Base-by-base conservation (phyloP, 441 rosid species). In the Arabidopsis hybrid region DNA sequence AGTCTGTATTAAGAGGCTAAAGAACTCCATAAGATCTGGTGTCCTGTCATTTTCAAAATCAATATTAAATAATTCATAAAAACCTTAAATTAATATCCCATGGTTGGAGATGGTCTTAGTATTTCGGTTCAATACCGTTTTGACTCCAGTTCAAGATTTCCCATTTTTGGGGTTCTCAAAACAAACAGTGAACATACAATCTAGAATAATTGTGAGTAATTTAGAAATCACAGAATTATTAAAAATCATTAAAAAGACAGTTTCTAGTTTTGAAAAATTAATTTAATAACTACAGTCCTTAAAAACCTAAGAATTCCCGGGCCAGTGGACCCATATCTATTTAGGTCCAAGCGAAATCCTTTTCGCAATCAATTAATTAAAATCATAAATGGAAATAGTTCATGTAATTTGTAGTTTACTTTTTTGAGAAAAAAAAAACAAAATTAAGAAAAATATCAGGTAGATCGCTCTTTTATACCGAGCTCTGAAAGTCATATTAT, bases 361-460 rank as follows among this genome's bases (percentile, higher is more conserved):
- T 47, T 65, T 1, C 8, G 2, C 26, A 12, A 46, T 34, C 47
- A 45, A 29, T 69, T 69, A 18, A 58, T 38, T 46, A 18, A 17
- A 34, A 13, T 46, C 47, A 58, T 9, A 35, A 35, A 7, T 60
- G 59, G 66, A 60, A 69, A 31, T 31, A 45, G 16, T 69, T 46
- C 18, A n/a, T 49, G 39, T 47, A 35, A 60, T 50, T 21, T 69
- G 12, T 36, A 69, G 59, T 43, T 11, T 56, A 26, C 56, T 14
- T 26, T 50, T 57, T 11, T 12, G 3, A 45, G 52, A 45, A 8
- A 14, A 32, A 13, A 51, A 40, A 35, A 12, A 67, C 29, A 52
- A 60, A 4, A 12, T 3, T 40, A 11, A 6, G 6, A 40, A 39
- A 21, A 40, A 9, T n/a, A 6, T 6, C 6, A n/a, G 50, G 17